A percentile compares a stretch with the other conserved stretches of the same genome.
These are phyloP conservation scores for Coemansia erecta DNA, from an alignment of 192 early-diverging fungal genomes.

Conservation along the genomic window DNA sequence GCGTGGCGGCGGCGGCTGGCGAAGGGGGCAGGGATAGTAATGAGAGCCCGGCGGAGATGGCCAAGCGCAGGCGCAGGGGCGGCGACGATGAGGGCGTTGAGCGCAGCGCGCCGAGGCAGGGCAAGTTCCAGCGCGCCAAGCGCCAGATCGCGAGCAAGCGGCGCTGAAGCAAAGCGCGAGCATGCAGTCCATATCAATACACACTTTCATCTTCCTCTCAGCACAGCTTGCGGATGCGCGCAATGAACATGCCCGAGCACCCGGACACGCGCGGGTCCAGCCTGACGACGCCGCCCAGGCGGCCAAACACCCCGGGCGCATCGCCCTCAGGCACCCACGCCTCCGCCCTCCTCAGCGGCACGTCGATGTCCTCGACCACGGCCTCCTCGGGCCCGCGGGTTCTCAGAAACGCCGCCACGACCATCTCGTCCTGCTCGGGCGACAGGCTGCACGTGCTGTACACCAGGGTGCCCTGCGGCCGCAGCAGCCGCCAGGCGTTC, in stretches of 20 bases:
- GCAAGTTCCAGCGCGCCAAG: conserved; percentile 41
- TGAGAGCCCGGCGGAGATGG: conserved; percentile 45
- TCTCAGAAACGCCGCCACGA: conserved; percentile 69
- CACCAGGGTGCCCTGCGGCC: conserved; percentile 74
- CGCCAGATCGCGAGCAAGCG: conserved; percentile 17
- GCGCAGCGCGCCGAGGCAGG: conserved; percentile 15
- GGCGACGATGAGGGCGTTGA: conserved; percentile 17
- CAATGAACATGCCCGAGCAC: conserved; percentile 65
- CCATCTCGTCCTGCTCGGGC: conserved; percentile 79
- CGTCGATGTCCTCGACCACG: conserved; percentile 19
- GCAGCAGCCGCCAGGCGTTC: conserved; percentile 76
- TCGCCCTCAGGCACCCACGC: conserved; percentile 19
- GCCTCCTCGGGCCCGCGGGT: neutral
- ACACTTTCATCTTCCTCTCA: neutral
- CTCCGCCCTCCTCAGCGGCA: conserved; percentile 3
- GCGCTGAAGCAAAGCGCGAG: no score
- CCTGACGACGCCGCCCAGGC: conserved; percentile 8
- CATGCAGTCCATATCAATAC: neutral
- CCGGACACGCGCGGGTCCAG: conserved; percentile 44
- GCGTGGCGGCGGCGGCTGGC: conserved; percentile 11
- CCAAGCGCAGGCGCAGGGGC: conserved; percentile 30
- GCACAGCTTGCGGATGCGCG: conserved; percentile 67
- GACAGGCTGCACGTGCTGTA: conserved; percentile 87
- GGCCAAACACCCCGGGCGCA: neutral
- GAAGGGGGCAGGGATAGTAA: conserved; percentile 28